Evolutionary conservation across 768 basidiomycete genomes (phyloP).

Genomic region (Polyporus arcularius): DNA sequence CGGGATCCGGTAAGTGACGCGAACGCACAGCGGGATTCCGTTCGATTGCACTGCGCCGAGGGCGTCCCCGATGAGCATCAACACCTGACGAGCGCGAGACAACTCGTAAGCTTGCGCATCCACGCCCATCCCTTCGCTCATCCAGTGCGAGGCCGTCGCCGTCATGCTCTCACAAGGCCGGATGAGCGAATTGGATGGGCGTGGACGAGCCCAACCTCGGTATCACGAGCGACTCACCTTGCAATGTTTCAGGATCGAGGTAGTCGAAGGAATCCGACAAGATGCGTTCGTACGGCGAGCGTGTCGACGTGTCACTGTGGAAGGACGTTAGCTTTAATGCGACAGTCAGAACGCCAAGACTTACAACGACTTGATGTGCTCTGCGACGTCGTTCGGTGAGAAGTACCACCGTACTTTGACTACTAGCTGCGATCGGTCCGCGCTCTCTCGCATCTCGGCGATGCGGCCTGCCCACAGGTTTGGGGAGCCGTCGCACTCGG

Average conservation of each 20-base stretch:
- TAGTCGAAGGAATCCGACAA: constrained; percentile 12
- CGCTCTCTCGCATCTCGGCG: constrained; percentile 1
- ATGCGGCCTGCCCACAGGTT: constrained; percentile 20
- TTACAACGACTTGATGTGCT: constrained; percentile 15
- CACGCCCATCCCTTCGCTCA: no score
- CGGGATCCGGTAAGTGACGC: background rate
- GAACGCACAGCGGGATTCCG: background rate
- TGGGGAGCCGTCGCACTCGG: background rate
- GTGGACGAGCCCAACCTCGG: no score
- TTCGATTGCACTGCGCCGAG: no score
- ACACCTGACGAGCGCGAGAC: no score
- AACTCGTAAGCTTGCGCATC: no score
- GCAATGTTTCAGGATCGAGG: background rate
- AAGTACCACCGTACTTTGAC: constrained; percentile 21
- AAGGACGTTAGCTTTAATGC: no score
- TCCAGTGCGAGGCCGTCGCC: no score
- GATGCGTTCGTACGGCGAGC: constrained; percentile 16
- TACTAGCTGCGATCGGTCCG: background rate
- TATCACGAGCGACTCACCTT: constrained; percentile 1
- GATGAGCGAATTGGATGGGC: no score
- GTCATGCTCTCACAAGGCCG: no score
- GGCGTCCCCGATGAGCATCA: no score
- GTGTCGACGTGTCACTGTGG: constrained; percentile 4
- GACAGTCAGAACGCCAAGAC: background rate
- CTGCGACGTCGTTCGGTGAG: constrained; percentile 13